Conservation (phyloP, 495 filamentous ascomycete species). For the Terfezia boudieri region DNA sequence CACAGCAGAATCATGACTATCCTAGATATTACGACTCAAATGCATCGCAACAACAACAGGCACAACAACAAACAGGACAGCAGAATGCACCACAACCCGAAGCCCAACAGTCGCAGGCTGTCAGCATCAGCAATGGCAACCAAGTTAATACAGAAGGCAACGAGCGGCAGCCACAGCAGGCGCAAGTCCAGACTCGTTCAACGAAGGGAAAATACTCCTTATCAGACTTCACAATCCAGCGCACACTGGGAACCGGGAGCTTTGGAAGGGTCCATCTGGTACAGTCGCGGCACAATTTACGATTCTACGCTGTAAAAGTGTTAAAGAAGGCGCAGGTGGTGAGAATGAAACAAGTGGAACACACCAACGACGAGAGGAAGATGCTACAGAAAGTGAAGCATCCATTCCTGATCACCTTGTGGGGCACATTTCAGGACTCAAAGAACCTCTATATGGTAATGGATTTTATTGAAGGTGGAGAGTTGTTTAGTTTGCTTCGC, state of each 20-base stretch:
- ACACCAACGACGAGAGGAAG: constrained; percentile 88
- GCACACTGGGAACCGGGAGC: constrained; percentile 87
- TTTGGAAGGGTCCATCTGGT: constrained; percentile 93
- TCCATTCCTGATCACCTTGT: constrained; percentile 88
- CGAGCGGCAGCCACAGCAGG: constrained; percentile 10
- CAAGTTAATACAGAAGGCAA: constrained; percentile 1
- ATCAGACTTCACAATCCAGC: constrained; percentile 62
- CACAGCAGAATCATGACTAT: constrained; percentile 28
- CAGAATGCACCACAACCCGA: constrained; percentile 2
- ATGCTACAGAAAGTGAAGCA: constrained; percentile 93
- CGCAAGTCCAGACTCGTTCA: constrained; percentile 30
- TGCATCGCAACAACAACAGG: constrained; percentile 12
- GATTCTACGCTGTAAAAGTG: constrained; percentile 95
- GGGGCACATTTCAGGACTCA: constrained; percentile 93
- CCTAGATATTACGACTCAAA: constrained; percentile 15
- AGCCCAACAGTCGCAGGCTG: constrained; percentile 2
- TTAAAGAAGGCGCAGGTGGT: constrained; percentile 96
- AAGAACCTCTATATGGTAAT: constrained; percentile 99
- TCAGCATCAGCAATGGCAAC: constrained; percentile 6
- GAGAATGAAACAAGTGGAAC: constrained; percentile 99
- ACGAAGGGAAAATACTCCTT: constrained; percentile 98
- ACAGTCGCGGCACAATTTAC: constrained; percentile 87
- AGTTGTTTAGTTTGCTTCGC: constrained; percentile 81
- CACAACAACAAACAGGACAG: constrained; percentile 8
- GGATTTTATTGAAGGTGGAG: constrained; percentile 99